Percentiles rank a stretch among this genome's conserved stretches.
phyloP scores from a whole-genome alignment of 352 stramenopile species.

The Phytophthora boehmeriae region DNA sequence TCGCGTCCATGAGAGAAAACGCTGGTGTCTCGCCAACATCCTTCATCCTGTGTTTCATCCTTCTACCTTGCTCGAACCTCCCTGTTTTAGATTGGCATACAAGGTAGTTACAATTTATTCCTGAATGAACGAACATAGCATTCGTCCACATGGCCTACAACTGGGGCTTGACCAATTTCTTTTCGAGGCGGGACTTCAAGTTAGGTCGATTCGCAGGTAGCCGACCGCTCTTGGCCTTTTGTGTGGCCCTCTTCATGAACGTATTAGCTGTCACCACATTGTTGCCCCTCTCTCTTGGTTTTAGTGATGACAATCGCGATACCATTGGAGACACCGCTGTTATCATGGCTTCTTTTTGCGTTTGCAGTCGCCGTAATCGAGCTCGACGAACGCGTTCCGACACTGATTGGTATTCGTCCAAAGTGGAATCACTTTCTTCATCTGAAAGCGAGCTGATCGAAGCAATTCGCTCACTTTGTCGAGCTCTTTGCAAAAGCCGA shows the following conservation, averaged over 20 bases:
- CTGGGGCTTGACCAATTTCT: conserved; percentile 8
- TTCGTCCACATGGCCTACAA: conserved; percentile 1
- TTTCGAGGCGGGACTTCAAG: conserved; percentile 14
- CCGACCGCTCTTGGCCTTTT: conserved; percentile 10
- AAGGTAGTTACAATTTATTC: conserved; percentile 28
- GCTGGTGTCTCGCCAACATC: background rate
- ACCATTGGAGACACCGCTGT: conserved; percentile 20
- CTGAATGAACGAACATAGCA: conserved; percentile 5
- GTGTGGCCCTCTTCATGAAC: conserved; percentile 14
- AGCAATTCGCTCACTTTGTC: conserved; percentile 6
- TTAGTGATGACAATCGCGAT: conserved; percentile 12
- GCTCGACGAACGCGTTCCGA: conserved; percentile 19
- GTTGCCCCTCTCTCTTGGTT: conserved; percentile 22
- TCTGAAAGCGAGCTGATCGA: conserved; percentile 41
- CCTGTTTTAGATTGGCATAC: background rate
- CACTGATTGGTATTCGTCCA: conserved; percentile 16
- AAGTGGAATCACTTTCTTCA: conserved; percentile 20
- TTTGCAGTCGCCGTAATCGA: conserved; percentile 21
- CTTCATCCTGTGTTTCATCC: conserved; percentile 14
- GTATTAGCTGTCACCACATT: conserved; percentile 8
- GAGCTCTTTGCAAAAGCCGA: conserved; percentile 7
- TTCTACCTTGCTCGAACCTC: conserved; percentile 1
- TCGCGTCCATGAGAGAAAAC: background rate
- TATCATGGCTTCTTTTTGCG: conserved; percentile 25
- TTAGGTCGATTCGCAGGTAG: background rate